Evolutionary conservation across 768 basidiomycete genomes (phyloP).

Genomic region (Leucosporidium scottii): DNA sequence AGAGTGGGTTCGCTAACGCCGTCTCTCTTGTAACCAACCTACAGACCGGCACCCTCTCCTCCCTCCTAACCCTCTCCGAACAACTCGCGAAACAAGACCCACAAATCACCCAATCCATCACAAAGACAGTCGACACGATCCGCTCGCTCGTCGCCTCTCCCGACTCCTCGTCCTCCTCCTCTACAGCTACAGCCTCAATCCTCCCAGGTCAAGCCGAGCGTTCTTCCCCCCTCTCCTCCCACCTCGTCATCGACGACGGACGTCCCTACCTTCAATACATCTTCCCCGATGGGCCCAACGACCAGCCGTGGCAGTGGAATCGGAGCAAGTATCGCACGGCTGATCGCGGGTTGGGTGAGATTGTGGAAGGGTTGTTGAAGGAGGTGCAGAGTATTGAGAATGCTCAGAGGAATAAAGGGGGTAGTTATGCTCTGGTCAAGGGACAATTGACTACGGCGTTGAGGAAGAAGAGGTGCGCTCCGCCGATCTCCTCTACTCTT

Average conservation of each 20-base stretch:
- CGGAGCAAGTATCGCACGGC: constrained; percentile 80
- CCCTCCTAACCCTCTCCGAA: constrained; percentile 80
- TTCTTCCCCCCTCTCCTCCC: constrained; percentile 17
- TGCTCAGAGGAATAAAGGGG: constrained; percentile 82
- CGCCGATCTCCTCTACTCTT: not conserved
- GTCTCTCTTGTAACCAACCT: not conserved
- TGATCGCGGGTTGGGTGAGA: constrained; percentile 63
- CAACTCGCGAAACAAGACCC: constrained; percentile 84
- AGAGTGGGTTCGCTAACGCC: not conserved
- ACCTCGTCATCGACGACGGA: constrained; percentile 38
- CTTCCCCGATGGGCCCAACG: constrained; percentile 52
- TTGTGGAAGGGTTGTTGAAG: constrained; percentile 77
- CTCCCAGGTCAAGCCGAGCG: constrained; percentile 15
- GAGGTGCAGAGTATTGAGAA: constrained; percentile 93
- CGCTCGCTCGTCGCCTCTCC: constrained; percentile 54
- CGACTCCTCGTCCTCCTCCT: not conserved
- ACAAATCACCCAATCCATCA: constrained; percentile 77
- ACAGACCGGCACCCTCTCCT: constrained; percentile 88
- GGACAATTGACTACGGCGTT: constrained; percentile 85
- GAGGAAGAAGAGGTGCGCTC: constrained; percentile 76
- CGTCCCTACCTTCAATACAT: constrained; percentile 32
- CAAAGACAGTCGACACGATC: constrained; percentile 89
- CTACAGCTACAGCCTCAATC: not conserved
- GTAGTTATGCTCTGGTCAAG: constrained; percentile 87
- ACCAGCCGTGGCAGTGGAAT: constrained; percentile 80